Conservation (phyloP, 306 rosid genomes). For the Gastrolobium bilobum region DNA sequence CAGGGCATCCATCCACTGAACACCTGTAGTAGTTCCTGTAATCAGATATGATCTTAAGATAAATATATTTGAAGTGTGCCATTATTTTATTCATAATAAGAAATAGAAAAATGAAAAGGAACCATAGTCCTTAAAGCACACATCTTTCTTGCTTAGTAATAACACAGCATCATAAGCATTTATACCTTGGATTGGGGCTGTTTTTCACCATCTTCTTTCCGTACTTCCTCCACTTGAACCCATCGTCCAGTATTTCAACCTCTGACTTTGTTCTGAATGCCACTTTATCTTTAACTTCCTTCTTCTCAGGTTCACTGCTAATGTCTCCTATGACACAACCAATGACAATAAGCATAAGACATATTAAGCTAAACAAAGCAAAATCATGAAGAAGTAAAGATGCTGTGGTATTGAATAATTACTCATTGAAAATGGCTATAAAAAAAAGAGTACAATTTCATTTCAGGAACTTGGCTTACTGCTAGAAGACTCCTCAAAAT, state of each 20-base stretch:
- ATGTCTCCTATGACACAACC: slow-evolving; percentile 49
- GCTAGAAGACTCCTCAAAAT: slow-evolving; percentile 50
- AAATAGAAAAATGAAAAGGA: background rate
- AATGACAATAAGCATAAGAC: background rate
- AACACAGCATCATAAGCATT: too few relatives aligned
- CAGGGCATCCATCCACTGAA: slow-evolving; percentile 78
- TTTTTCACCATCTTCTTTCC: slow-evolving; percentile 95
- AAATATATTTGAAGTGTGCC: background rate
- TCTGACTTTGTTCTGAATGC: slow-evolving; percentile 84
- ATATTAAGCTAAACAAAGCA: background rate
- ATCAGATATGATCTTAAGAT: background rate
- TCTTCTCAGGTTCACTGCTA: slow-evolving; percentile 53
- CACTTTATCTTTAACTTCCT: slow-evolving; percentile 55
- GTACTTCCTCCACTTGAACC: slow-evolving; percentile 94
- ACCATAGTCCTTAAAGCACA: too few relatives aligned
- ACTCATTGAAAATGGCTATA: background rate
- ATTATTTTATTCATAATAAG: background rate
- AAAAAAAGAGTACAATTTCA: background rate
- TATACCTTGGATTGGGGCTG: slow-evolving; percentile 90
- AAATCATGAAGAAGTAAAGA: background rate
- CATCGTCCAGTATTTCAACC: slow-evolving; percentile 82
- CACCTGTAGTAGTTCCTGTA: slow-evolving; percentile 88
- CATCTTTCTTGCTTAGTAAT: too few relatives aligned
- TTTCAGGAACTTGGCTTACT: slow-evolving; percentile 56
- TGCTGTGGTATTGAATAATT: background rate